Evolutionary conservation across 495 filamentous ascomycete genomes (phyloP).

Genomic region (Hyaloscypha finlandica): DNA sequence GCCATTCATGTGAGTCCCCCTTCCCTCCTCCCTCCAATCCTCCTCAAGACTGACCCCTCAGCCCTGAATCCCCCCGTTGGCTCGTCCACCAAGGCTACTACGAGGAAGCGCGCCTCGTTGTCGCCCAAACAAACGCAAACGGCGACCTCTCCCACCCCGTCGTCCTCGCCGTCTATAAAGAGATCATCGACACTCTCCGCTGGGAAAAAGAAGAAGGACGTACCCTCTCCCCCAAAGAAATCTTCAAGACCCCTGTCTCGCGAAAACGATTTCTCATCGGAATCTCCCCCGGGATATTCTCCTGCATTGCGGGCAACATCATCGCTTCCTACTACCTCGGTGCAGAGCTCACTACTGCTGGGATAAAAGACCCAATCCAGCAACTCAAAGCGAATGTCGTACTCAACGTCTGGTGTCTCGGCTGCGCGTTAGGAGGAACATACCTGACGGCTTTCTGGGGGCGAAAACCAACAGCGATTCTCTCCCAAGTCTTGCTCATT

Average conservation of each 20-base stretch:
- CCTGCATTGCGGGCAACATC: slow-evolving; percentile 52
- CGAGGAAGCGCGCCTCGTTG: slow-evolving; percentile 46
- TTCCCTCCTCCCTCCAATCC: neutral
- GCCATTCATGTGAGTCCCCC: slow-evolving; percentile 35
- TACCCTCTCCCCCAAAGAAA: slow-evolving; percentile 36
- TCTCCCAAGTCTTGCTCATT: slow-evolving; percentile 36
- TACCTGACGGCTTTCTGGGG: slow-evolving; percentile 34
- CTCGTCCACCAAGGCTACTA: slow-evolving; percentile 50
- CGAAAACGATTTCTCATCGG: slow-evolving; percentile 49
- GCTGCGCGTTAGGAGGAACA: slow-evolving; percentile 16
- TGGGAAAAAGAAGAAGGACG: slow-evolving; percentile 39
- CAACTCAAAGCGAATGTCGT: slow-evolving; percentile 45
- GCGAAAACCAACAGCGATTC: slow-evolving; percentile 20
- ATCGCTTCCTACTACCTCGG: slow-evolving; percentile 54
- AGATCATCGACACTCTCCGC: slow-evolving; percentile 52
- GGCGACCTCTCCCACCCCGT: slow-evolving; percentile 44
- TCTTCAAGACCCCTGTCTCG: slow-evolving; percentile 43
- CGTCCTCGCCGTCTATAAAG: slow-evolving; percentile 37
- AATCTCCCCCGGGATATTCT: slow-evolving; percentile 44
- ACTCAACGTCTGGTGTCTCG: slow-evolving; percentile 26
- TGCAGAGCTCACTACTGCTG: slow-evolving; percentile 46
- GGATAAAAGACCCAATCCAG: slow-evolving; percentile 42
- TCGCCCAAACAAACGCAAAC: slow-evolving; percentile 51
- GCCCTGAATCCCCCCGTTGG: slow-evolving; percentile 62
- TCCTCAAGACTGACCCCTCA: slow-evolving; percentile 20